Evolutionary conservation across 1,139 yeast species (phyloP), one percentile per base, ranked within the genome.

Genomic region (Cylindricascospora bacillispora): DNA sequence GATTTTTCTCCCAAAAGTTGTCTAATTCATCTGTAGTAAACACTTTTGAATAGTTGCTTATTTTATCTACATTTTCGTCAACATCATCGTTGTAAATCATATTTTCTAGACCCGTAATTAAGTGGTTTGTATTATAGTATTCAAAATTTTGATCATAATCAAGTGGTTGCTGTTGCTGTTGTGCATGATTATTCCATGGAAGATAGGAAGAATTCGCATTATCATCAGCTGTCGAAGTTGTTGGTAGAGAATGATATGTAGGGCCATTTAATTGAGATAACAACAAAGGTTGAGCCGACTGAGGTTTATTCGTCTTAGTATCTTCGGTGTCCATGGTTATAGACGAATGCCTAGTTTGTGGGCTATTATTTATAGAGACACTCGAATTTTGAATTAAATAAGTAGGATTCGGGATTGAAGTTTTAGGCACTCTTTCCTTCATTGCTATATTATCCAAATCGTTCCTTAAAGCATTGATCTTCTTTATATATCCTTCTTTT

Each of bases 41-140:
- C 2, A 47, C 44, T 28, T 43, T 49, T 4, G 55, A 48, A 26
- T 43, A 47, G 15, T 44, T 45, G 25, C 49, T 48, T n/a, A 46
- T 40, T 12, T 38, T 39, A 13, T 47, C 51, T 6, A 50, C 46
- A 26, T 39, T 38, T 23, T 49, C 55, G 2, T 43, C 37, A 26
- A 50, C 56, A 22, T 49, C 52, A n/a, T n/a, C n/a, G n/a, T n/a
- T n/a, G 28, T 40, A 44, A 12, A 52, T 49, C 44, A 52, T 48
- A 35, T 49, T 47, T 38, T 50, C 48, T 16, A 52, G 34, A 5
- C 56, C 55, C 11, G 51, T 47, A 13, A 52, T 41, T 21, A 52
- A 28, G 35, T 52, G 56, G 26, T 44, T 43, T 4, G 51, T 39
- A 35, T 45, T 41, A 19, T 47, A 54, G 27, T 49, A 48, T 20